Percentiles rank a stretch among this genome's conserved stretches.
Conservation (phyloP, 495 filamentous ascomycete genomes). For the Hypoxylon trugodes region DNA sequence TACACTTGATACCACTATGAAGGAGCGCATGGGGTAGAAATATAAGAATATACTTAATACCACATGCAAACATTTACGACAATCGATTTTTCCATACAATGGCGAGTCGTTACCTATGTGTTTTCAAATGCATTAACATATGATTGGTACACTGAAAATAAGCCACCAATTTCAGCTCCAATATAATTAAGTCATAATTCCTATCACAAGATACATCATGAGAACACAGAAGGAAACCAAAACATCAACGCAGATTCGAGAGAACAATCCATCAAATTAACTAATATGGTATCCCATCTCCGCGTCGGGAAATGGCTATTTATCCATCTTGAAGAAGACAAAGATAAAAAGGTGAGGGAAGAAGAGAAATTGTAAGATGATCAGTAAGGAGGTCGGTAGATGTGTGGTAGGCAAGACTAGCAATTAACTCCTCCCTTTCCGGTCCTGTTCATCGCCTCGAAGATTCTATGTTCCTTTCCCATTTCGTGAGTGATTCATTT, state of each 20-base stretch:
- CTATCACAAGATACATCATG: too few relatives aligned
- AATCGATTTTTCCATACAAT: slow-evolving; percentile 1
- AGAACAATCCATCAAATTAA: slow-evolving; percentile 17
- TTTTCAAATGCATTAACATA: too few relatives aligned
- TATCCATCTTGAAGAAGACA: slow-evolving; percentile 3
- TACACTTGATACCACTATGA: slow-evolving; percentile 11
- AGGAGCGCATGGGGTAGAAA: not conserved
- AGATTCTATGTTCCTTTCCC: slow-evolving; percentile 18
- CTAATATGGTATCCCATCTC: not conserved
- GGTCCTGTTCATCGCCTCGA: slow-evolving; percentile 9
- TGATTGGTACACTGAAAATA: too few relatives aligned
- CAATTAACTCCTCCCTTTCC: slow-evolving; percentile 19
- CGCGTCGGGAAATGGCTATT: not conserved
- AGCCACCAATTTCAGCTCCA: too few relatives aligned
- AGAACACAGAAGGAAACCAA: too few relatives aligned
- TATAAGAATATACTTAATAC: not conserved
- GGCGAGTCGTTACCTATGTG: too few relatives aligned
- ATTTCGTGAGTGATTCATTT: slow-evolving; percentile 25
- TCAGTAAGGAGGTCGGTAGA: not conserved
- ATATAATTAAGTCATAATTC: too few relatives aligned
- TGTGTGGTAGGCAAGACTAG: slow-evolving; percentile 8
- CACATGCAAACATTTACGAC: not conserved
- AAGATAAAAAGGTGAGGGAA: slow-evolving; percentile 14
- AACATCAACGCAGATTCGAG: not conserved
- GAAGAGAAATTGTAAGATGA: slow-evolving; percentile 8